Evolutionary conservation across 2,329 filamentous ascomycete species (phyloP), one percentile per base, ranked within the genome.

Genomic region (Geosmithia morbida): DNA sequence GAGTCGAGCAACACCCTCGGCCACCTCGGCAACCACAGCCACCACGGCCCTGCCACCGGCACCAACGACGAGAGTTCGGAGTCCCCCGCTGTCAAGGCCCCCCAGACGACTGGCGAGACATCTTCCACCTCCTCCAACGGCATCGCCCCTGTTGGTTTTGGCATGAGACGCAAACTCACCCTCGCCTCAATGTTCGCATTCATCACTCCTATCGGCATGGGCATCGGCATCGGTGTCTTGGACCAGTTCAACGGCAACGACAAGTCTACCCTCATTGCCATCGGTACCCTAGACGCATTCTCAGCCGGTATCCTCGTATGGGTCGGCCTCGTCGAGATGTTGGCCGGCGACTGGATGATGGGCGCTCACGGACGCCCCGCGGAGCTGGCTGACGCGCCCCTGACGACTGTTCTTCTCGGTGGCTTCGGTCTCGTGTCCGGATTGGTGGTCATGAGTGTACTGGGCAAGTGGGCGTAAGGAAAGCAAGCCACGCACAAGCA

Each of bases 261-360:
- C 53, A 73, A 70, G 2, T 69, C 70, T 2, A 88, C 84, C 0
- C 68, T 87, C 41, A 62, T 88, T 42, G 79, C 83, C 2, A 77
- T 88, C 37, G 85, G 83, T 1, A 86, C 83, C 0, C 67, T 89
- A 1, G 80, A 89, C 59, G 81, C 84, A 6, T 57, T 88, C 10
- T 85, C 79, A 1, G 83, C 85, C 0, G 85, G 85, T 26, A 85
- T 90, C 43, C 68, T 89, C 30, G 66, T 84, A n/a, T 89, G 85
- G 83, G 83, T 88, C 2, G 82, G 83, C 2, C 63, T 88, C 1
- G 83, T 88, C 0, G 84, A 88, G 65, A 87, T 89, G 83, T 81
- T 81, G 77, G 81, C 81, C 2, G 68, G 74, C 41, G 85, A 89
- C 57, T 89, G 85, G 85, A 73, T 77, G 55, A 67, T 67, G 1